These are phyloP conservation scores for Lumnitzera racemosa DNA, from an alignment of 345 rosid genomes.

Conservation along the genomic window DNA sequence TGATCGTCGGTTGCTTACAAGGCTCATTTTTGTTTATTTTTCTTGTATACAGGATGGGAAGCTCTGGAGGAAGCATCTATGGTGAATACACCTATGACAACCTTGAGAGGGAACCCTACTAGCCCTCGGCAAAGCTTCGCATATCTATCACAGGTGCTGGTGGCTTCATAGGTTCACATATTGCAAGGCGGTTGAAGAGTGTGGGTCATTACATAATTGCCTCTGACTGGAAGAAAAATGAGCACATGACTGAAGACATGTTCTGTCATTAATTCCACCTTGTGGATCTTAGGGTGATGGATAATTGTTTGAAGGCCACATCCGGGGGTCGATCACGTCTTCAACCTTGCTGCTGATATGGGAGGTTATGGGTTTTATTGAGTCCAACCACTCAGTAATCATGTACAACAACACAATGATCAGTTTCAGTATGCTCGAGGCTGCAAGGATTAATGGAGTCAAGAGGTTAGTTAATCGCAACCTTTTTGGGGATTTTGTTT, in stretches of 20 bases:
- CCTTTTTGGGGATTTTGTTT: neutral
- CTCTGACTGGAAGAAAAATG: conserved; percentile 91
- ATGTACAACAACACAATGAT: conserved; percentile 99
- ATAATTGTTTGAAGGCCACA: conserved; percentile 71
- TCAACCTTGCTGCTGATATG: conserved; percentile 97
- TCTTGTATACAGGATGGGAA: conserved; percentile 53
- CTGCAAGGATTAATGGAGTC: conserved; percentile 78
- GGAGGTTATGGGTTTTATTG: conserved; percentile 99
- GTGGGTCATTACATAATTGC: conserved; percentile 89
- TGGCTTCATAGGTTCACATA: conserved; percentile 98
- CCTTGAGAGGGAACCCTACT: conserved; percentile 84
- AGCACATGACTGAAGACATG: conserved; percentile 78
- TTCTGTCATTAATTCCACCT: conserved; percentile 79
- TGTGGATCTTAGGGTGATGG: conserved; percentile 84
- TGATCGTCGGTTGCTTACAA: no score
- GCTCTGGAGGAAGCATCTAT: conserved; percentile 51
- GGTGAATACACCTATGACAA: conserved; percentile 81
- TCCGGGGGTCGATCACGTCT: conserved; percentile 59
- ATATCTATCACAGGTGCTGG: conserved; percentile 94
- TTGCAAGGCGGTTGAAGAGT: conserved; percentile 81
- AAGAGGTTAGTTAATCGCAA: conserved; percentile 48
- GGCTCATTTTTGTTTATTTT: no score
- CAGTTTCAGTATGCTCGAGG: conserved; percentile 97
- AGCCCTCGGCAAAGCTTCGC: conserved; percentile 80
- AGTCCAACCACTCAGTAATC: conserved; percentile 95